phyloP scores from a whole-genome alignment of 2,329 filamentous ascomycete species.

The Monosporascus cannonballus region DNA sequence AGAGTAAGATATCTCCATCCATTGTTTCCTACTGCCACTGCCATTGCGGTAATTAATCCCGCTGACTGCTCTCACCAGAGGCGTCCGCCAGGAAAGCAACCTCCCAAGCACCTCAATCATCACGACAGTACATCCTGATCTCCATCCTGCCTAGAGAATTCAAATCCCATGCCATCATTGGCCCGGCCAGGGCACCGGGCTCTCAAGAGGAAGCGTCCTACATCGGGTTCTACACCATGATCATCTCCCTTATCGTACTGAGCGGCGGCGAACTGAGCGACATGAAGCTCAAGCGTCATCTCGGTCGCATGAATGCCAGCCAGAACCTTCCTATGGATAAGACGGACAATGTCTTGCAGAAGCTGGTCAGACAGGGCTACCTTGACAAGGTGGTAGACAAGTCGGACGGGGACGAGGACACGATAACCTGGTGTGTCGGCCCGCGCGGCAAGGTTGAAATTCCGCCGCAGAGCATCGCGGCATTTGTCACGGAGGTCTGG shows the following conservation, averaged over 20 bases:
- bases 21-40: neutral
- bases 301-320: constrained; percentile 69
- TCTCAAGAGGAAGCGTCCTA: constrained; percentile 70
- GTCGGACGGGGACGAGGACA: constrained; percentile 61
- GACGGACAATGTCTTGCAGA: constrained; percentile 68
- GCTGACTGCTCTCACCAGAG: constrained; percentile 22
- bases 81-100: constrained; percentile 29
- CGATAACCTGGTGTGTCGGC: constrained; percentile 76
- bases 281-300: constrained; percentile 68
- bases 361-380: constrained; percentile 78
- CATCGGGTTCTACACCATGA: constrained; percentile 70
- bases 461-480: constrained; percentile 67
- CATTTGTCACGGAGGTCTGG: constrained; percentile 59
- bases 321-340: constrained; percentile 67
- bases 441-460: constrained; percentile 82
- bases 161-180: constrained; percentile 59
- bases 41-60: neutral
- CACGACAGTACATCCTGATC: constrained; percentile 71
- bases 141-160: constrained; percentile 65
- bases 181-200: constrained; percentile 61
- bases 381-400: constrained; percentile 67
- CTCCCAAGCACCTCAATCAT: constrained; percentile 46
- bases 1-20: constrained; percentile 48
- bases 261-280: constrained; percentile 70
- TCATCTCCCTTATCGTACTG: constrained; percentile 72